Base-by-base conservation (phyloP, 2,329 filamentous ascomycete species). In the Colletotrichum sp. region DNA sequence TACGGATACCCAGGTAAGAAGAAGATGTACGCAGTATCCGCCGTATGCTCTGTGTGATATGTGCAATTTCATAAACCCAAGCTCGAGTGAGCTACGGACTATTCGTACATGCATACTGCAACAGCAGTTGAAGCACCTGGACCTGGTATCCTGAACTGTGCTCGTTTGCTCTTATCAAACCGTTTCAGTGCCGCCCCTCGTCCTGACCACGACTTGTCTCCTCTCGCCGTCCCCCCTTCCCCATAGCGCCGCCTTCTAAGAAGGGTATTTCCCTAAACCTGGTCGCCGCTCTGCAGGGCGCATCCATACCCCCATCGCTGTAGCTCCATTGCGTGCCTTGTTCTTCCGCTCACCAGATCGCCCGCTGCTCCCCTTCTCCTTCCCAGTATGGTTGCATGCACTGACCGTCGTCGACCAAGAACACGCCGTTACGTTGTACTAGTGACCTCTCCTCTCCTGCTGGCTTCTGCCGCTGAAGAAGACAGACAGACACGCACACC, bases 321-420 rank as follows among this genome's bases (percentile, higher is more conserved):
- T 75, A 71, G 75, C 66, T 77, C 75, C 75, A 75, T 67, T 75
- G 36, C 71, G 60, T 77, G 71, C 73, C 72, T 75, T 77, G 75
- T 77, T 77, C 75, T 77, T 77, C 75, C 71, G 73, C 70, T 80
- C 81, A 81, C 82, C 80, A 84, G 83, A 85, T 85, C 83, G 81
- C 80, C 81, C 79, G 81, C 80, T 81, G 78, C 77, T 79, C 81
- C 82, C 80, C 81, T 83, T 85, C 87, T 88, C 87, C 87, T 89
- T 88, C 87, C 87, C 84, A 87, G 85, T 87, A 84, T 81, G 87
- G 87, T 84, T 84, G 84, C 85, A 84, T 86, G 83, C 85, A 84
- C 84, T 85, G 83, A 78, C 79, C 73, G 63, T 72, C 65, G 62
- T 72, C 26, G 65, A 65, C 60, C 65, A 70, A 75, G 72, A 75